phyloP scores from a whole-genome alignment of 345 rosid genomes.

The Angophora floribunda region DNA sequence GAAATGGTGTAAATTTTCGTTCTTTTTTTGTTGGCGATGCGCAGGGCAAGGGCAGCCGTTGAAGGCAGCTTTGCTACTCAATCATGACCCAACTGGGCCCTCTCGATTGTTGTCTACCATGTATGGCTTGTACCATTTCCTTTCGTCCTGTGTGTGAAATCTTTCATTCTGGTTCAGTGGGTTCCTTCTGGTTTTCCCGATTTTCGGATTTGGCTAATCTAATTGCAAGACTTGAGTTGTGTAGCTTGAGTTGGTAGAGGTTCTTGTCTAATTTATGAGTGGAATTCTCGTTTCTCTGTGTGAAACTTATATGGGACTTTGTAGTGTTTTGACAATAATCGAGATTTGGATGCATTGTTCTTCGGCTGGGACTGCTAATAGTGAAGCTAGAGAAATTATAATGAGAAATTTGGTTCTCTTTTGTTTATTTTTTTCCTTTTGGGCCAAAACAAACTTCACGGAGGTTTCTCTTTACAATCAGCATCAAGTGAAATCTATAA shows the following conservation, averaged over 20 bases:
- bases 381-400: background rate
- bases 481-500: background rate
- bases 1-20: background rate
- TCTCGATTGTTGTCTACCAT: constrained; percentile 75
- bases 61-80: constrained; percentile 68
- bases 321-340: background rate
- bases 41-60: constrained; percentile 66
- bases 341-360: background rate
- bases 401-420: background rate
- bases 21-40: background rate
- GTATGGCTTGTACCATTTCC: constrained; percentile 17
- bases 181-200: background rate
- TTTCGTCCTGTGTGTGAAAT: background rate
- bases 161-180: background rate
- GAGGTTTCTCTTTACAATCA: background rate
- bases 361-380: background rate
- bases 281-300: background rate
- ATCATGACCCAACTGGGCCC: constrained; percentile 66
- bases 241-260: background rate
- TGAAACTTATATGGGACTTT: background rate
- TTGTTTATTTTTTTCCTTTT: background rate
- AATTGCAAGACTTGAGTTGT: background rate
- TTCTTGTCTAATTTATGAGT: background rate
- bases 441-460: background rate
- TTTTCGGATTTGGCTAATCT: background rate